Base-by-base conservation (phyloP, 805 yeast genomes). In the Komagataella pastoris region DNA sequence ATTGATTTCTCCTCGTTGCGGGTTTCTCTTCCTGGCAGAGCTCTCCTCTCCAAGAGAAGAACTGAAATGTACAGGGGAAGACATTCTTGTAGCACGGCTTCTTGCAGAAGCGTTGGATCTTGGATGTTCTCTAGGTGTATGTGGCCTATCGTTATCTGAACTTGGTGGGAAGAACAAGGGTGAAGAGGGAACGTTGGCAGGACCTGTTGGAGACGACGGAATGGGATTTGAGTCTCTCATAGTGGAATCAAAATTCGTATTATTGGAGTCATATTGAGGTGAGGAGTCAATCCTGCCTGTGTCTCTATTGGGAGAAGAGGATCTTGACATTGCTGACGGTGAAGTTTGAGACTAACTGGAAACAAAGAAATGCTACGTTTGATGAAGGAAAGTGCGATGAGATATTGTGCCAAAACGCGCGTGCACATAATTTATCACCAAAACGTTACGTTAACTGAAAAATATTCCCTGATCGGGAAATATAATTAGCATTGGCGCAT, bases 1-100 rank as follows among this genome's bases (percentile, higher is more conserved):
- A 61, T 83, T 83, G 50, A 88, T 73, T 62, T 89, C 96, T 58
- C 93, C 88, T 68, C 97, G 78, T 52, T 80, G 71, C 53, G 74
- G 64, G 40, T 65, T 73, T 50, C 84, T 73, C 69, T 66, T 50
- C 5, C 40, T 30, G 40, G 40, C 40, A 30, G 40, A 30, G 40
- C 40, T 30, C 14, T 30, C 40, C 40, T 30, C 40, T 14, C 40
- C 40, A 30, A 30, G 40, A 1, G 72, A 65, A 1, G 80, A 72
- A 17, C 77, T 72, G 60, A 73, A 75, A 55, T 72, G 74, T 50
- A 76, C 66, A 3, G 81, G 81, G 7, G 79, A 75, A 30, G 81
- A 76, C 3, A 71, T 54, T 43, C 62, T 69, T 21, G 64, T 58
- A 54, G 57, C 40, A 44, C 46, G 19, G 49, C 61, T 47, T 54